Conservation (phyloP, 2,329 filamentous ascomycete genomes). For the Curvularia verruculosa region DNA sequence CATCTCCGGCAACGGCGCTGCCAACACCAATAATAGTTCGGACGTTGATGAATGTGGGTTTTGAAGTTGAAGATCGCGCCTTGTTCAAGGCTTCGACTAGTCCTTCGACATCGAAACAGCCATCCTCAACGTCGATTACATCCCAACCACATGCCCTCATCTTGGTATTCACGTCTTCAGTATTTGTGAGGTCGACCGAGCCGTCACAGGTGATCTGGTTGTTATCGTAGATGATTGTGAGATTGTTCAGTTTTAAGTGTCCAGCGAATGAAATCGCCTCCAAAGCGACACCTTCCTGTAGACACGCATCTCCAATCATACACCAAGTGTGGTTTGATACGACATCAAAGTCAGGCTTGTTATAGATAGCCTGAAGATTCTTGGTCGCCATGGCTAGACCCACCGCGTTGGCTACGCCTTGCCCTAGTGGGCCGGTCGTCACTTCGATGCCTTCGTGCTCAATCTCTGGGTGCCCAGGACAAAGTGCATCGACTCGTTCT, state of each 20-base stretch:
- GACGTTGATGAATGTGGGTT: slow-evolving; percentile 65
- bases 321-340: slow-evolving; percentile 62
- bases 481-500: slow-evolving; percentile 54
- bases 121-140: slow-evolving; percentile 61
- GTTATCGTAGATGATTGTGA: slow-evolving; percentile 66
- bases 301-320: slow-evolving; percentile 63
- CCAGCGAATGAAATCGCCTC: slow-evolving; percentile 65
- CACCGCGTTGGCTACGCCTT: slow-evolving; percentile 64
- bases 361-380: slow-evolving; percentile 66
- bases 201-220: slow-evolving; percentile 67
- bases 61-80: slow-evolving; percentile 53
- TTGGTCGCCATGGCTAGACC: slow-evolving; percentile 60
- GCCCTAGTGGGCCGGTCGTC: slow-evolving; percentile 65
- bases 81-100: slow-evolving; percentile 57
- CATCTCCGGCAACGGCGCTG: slow-evolving; percentile 58
- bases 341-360: slow-evolving; percentile 54
- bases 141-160: slow-evolving; percentile 64
- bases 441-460: slow-evolving; percentile 64
- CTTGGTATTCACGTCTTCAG: slow-evolving; percentile 63
- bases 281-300: slow-evolving; percentile 64
- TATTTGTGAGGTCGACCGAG: slow-evolving; percentile 60
- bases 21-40: slow-evolving; percentile 63
- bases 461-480: slow-evolving; percentile 64
- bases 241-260: slow-evolving; percentile 62
- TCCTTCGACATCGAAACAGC: slow-evolving; percentile 57